Conservation (phyloP, 768 basidiomycete genomes). For the Calocybe cyanea region DNA sequence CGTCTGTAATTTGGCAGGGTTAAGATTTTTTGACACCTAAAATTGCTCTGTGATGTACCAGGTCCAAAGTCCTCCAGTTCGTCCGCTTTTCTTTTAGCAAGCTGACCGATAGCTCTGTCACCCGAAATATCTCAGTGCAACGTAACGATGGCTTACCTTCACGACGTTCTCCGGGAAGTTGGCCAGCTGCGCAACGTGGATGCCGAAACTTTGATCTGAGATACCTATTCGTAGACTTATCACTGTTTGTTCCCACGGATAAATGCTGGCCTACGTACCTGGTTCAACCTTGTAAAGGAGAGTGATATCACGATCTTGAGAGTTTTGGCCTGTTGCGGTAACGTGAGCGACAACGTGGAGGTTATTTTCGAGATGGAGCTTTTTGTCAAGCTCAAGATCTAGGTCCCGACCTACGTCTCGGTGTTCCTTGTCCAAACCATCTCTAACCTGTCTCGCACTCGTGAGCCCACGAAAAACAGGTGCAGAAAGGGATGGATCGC, state of each 20-base stretch:
- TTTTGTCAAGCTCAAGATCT: constrained; percentile 85
- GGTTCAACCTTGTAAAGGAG: constrained; percentile 92
- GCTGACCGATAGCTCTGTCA: constrained; percentile 35
- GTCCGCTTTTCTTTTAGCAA: constrained; percentile 89
- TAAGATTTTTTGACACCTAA: neutral
- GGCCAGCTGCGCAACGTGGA: constrained; percentile 95
- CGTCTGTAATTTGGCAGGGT: neutral
- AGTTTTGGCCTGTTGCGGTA: constrained; percentile 69
- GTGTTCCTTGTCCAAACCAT: constrained; percentile 84
- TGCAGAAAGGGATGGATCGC: constrained; percentile 2
- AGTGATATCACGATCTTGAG: constrained; percentile 73
- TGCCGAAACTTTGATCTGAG: constrained; percentile 97
- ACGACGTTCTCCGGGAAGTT: constrained; percentile 96
- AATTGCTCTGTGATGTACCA: constrained; percentile 3
- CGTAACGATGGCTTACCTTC: constrained; percentile 46
- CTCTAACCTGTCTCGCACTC: constrained; percentile 46
- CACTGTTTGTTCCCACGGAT: too few species aligned
- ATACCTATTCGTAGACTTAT: constrained; percentile 54
- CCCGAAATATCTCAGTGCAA: neutral
- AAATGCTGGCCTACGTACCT: constrained; percentile 43
- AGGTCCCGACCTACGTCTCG: constrained; percentile 62
- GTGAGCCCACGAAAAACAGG: neutral
- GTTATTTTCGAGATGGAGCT: constrained; percentile 90
- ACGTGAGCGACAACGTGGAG: constrained; percentile 96
- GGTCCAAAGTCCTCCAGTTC: constrained; percentile 83